Evolutionary conservation across 441 rosid species (phyloP).

Genomic region (Omphalea diandra): DNA sequence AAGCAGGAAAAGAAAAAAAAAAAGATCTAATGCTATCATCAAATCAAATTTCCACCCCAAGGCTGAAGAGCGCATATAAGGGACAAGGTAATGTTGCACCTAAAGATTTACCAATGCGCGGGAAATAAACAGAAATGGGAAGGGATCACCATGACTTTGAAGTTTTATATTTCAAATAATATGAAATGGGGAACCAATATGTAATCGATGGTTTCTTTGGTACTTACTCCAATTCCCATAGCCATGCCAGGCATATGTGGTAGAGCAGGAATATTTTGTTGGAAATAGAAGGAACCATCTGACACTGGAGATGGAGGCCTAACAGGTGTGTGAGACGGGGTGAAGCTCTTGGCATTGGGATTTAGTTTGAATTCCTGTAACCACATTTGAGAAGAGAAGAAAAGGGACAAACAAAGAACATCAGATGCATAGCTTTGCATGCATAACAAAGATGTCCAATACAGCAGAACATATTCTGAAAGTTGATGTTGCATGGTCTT

Average conservation of each 20-base stretch:
- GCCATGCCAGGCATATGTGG: constrained; percentile 79
- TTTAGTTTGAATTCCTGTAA: constrained; percentile 90
- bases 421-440: constrained; percentile 4
- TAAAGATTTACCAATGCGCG: neutral
- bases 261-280: constrained; percentile 43
- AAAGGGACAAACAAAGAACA: neutral
- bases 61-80: neutral
- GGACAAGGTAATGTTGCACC: neutral
- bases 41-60: neutral
- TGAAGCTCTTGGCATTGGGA: constrained; percentile 92
- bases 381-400: constrained; percentile 16
- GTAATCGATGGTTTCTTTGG: neutral
- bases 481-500: neutral
- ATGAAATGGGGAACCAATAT: neutral
- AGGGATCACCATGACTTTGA: neutral
- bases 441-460: neutral
- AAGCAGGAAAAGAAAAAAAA: neutral
- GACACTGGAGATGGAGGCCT: constrained; percentile 68
- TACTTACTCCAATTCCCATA: constrained; percentile 75
- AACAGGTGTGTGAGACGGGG: constrained; percentile 56
- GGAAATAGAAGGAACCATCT: constrained; percentile 70
- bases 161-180: neutral
- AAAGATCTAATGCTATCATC: neutral
- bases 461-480: neutral
- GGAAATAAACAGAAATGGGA: neutral